A percentile compares a stretch with the other conserved stretches of the same genome.
phyloP scores from a whole-genome alignment of 495 filamentous ascomycete species.

The Letharia lupina region DNA sequence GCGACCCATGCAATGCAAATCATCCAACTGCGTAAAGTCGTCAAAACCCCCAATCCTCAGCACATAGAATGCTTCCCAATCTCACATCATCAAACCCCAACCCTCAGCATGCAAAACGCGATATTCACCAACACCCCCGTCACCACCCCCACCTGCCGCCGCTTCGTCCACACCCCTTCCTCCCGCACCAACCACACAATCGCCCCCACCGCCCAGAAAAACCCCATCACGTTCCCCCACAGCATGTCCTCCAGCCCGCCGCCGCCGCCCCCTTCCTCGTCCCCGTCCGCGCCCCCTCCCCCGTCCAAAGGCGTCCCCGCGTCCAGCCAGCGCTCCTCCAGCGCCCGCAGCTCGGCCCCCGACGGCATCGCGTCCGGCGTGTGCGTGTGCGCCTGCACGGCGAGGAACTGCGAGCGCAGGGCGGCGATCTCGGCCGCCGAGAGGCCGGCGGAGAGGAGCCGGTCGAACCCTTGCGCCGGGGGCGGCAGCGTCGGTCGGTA shows the following conservation, averaged over 20 bases:
- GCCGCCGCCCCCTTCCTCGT: constrained; percentile 43
- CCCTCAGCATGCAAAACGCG: constrained; percentile 57
- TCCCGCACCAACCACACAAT: constrained; percentile 77
- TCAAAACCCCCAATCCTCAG: background rate
- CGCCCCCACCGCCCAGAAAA: constrained; percentile 87
- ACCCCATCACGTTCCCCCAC: constrained; percentile 80
- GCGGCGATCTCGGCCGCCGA: constrained; percentile 69
- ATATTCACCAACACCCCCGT: constrained; percentile 70
- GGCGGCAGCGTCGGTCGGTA: constrained; percentile 43
- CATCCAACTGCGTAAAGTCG: background rate
- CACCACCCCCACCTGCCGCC: constrained; percentile 75
- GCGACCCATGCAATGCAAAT: constrained; percentile 6
- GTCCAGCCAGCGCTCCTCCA: constrained; percentile 94
- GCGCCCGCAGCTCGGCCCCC: constrained; percentile 46
- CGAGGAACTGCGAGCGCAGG: constrained; percentile 77
- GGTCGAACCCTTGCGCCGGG: constrained; percentile 76
- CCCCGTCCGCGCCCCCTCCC: constrained; percentile 34
- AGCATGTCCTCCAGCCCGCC: constrained; percentile 73
- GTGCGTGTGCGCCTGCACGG: constrained; percentile 63
- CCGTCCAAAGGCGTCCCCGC: constrained; percentile 37
- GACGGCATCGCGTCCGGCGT: constrained; percentile 81
- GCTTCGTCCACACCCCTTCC: constrained; percentile 76
- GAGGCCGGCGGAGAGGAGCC: constrained; percentile 71
- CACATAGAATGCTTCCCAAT: background rate
- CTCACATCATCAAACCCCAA: constrained; percentile 21